Evolutionary conservation across 495 filamentous ascomycete genomes (phyloP).

Genomic region (Penicillium riverlandense): DNA sequence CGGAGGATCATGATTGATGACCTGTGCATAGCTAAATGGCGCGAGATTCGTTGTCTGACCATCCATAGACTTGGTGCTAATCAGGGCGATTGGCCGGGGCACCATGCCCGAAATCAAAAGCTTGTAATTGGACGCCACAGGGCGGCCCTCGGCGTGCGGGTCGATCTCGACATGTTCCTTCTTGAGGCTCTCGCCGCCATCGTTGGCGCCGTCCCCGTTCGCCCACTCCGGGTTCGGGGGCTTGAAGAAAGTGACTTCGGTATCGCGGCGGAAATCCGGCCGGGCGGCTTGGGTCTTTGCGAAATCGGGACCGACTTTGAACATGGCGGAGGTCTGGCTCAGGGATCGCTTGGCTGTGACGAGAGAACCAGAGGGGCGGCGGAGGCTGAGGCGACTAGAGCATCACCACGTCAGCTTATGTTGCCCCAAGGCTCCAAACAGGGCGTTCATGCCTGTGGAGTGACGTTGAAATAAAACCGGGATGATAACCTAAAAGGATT

Average conservation of each 20-base stretch:
- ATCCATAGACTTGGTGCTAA: conserved; percentile 53
- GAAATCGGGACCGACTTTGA: conserved; percentile 55
- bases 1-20: conserved; percentile 86
- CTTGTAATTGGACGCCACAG: conserved; percentile 76
- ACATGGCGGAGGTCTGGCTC: conserved; percentile 19
- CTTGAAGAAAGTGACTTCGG: conserved; percentile 56
- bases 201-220: conserved; percentile 67
- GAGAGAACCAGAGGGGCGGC: not conserved
- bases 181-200: conserved; percentile 44
- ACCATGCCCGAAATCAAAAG: conserved; percentile 82
- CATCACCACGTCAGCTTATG: conserved; percentile 2
- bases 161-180: conserved; percentile 72
- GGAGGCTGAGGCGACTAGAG: not conserved
- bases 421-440: too few relatives aligned
- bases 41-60: conserved; percentile 67
- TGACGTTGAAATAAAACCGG: too few relatives aligned
- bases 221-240: conserved; percentile 71
- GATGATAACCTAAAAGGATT: not conserved
- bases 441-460: not conserved
- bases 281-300: conserved; percentile 67
- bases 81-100: conserved; percentile 67
- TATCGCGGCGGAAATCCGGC: conserved; percentile 50
- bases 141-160: conserved; percentile 66
- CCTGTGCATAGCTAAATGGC: conserved; percentile 77
- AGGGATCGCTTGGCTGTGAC: conserved; percentile 5